Evolutionary conservation across 257 asterid genomes (phyloP), one percentile per base, ranked within the genome.

Genomic region (Prunella vulgaris): DNA sequence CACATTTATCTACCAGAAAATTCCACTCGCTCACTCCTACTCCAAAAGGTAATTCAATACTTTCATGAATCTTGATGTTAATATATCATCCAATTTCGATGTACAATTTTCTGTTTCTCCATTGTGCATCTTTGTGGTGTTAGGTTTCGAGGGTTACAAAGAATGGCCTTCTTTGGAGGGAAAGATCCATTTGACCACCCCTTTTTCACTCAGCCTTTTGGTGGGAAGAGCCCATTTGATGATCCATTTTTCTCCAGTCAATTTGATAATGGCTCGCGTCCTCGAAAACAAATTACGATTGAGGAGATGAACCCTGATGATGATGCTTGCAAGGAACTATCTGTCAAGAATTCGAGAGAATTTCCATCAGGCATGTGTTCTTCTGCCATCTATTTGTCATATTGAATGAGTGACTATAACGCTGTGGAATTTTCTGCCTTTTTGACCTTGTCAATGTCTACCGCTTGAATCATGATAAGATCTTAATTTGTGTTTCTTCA

Each of bases 111-210:
- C 25, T 56, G 53, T 40, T 22, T 27, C 62, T 24, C 10, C 28
- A 25, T 25, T 25, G 28, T 25, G 28, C 28, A n/a, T n/a, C n/a
- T n/a, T 65, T 62, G 28, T 14, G 46, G 28, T 5, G 12, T 12
- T 21, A 60, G 1, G 25, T 7, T 74, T 14, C 5, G 61, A 12
- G 25, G 54, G 46, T 65, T 57, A 59, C 53, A 4, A 33, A 66
- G 24, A 70, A 88, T 90, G 97, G 79, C 78, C 38, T 82, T 87
- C 57, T 88, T 89, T 84, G 96, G 96, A 62, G 95, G 96, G 63
- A 85, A 85, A 35, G 77, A 74, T 75, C 94, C 94, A 5, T 89
- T 92, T 70, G 94, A 92, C 68, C 85, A 89, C 61, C 96, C 96
- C 0, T 89, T 92, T 49, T 89, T 87, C 69, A 82, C 86, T 53